These are phyloP conservation scores for Russula foetens DNA, from an alignment of 768 basidiomycete genomes.

Conservation along the genomic window DNA sequence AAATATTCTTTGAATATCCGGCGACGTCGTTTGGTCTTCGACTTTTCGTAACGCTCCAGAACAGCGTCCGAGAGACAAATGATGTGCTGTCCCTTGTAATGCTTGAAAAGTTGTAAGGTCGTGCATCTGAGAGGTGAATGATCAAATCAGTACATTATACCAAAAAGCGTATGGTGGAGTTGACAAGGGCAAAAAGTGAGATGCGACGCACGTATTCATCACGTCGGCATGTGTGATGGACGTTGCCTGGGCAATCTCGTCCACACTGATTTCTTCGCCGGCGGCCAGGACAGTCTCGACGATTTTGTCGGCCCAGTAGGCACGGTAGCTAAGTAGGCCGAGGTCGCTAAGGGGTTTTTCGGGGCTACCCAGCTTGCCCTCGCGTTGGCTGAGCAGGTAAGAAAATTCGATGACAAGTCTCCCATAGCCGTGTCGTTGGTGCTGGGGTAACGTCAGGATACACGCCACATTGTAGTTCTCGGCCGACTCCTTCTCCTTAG, in stretches of 20 bases:
- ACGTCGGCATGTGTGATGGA: conserved; percentile 93
- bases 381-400: conserved; percentile 94
- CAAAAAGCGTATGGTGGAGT: neutral
- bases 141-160: neutral
- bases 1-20: conserved; percentile 74
- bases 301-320: conserved; percentile 97
- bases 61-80: conserved; percentile 88
- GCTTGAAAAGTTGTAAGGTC: conserved; percentile 90
- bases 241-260: conserved; percentile 95
- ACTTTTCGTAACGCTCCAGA: conserved; percentile 84
- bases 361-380: conserved; percentile 91
- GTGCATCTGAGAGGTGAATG: conserved; percentile 56
- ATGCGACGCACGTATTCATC: conserved; percentile 91
- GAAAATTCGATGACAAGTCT: conserved; percentile 96
- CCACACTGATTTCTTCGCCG: conserved; percentile 74
- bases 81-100: conserved; percentile 91
- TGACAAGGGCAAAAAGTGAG: conserved; percentile 21
- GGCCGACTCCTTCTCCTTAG: conserved; percentile 97
- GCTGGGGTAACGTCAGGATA: conserved; percentile 96
- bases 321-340: conserved; percentile 85
- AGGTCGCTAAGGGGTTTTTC: conserved; percentile 97
- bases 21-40: conserved; percentile 65
- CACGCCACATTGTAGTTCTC: conserved; percentile 99
- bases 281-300: conserved; percentile 77
- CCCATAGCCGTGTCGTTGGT: conserved; percentile 94